Percentiles rank a stretch among this genome's conserved stretches.
Evolutionary conservation across 768 basidiomycete genomes (phyloP).

Genomic region (Pisolithus marmoratus): DNA sequence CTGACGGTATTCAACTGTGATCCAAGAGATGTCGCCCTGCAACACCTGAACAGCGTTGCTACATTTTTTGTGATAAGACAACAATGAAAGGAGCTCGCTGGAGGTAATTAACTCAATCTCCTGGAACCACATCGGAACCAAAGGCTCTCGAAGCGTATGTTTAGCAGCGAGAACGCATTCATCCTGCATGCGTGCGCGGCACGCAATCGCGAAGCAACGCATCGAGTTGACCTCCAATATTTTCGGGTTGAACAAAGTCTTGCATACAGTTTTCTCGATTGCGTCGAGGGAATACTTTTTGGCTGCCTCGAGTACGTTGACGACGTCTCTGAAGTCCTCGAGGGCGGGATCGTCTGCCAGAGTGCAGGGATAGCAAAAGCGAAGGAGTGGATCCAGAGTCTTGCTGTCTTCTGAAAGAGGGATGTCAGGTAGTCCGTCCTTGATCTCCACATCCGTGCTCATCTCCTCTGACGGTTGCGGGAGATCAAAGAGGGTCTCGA

Average conservation of each 20-base stretch:
- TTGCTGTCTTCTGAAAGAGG: too few species aligned
- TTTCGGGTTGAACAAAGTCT: slow-evolving; percentile 14
- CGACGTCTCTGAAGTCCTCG: slow-evolving; percentile 5
- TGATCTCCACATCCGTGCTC: slow-evolving; percentile 7
- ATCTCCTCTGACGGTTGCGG: slow-evolving; percentile 15
- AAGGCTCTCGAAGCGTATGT: slow-evolving; percentile 19
- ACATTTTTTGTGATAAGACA: slow-evolving; percentile 17
- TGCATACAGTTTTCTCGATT: slow-evolving; percentile 15
- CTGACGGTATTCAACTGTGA: slow-evolving; percentile 6
- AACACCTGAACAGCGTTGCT: slow-evolving; percentile 8
- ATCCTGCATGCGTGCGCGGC: slow-evolving; percentile 14
- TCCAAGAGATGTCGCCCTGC: slow-evolving; percentile 8
- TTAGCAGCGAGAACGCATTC: slow-evolving; percentile 25
- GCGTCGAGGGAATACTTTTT: slow-evolving; percentile 12
- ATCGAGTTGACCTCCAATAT: slow-evolving; percentile 19
- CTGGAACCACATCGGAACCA: slow-evolving; percentile 16
- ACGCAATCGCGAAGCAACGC: slow-evolving; percentile 28
- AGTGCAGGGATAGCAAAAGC: background rate
- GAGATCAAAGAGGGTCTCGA: slow-evolving; percentile 25
- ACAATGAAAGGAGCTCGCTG: slow-evolving; percentile 18
- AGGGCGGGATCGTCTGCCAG: slow-evolving; percentile 16
- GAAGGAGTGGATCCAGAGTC: too few species aligned
- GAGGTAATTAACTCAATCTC: slow-evolving; percentile 25
- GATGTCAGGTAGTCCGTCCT: slow-evolving; percentile 17
- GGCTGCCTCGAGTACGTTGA: slow-evolving; percentile 10